phyloP scores from a whole-genome alignment of 345 rosid species.

The Arabidopsis thaliana region DNA sequence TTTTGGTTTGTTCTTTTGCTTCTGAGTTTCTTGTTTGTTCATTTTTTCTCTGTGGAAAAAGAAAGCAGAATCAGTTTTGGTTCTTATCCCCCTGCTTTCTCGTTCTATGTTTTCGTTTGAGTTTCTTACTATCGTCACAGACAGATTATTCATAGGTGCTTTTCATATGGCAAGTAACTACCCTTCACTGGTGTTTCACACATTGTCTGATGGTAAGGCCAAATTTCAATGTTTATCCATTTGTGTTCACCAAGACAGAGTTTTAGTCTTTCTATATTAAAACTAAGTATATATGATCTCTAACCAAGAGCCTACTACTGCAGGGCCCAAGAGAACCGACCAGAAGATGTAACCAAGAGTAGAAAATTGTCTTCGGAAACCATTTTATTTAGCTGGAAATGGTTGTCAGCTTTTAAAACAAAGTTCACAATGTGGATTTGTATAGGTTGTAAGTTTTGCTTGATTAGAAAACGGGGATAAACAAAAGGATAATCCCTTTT shows the following conservation, averaged over 20 bases:
- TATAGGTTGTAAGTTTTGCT: constrained; percentile 17
- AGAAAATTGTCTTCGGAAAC: constrained; percentile 4
- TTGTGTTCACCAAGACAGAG: constrained; percentile 3
- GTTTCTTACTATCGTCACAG: background rate
- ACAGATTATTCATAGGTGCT: constrained; percentile 1
- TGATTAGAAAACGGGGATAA: background rate
- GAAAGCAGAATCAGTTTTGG: background rate
- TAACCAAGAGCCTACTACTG: constrained; percentile 2
- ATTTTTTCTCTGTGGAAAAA: background rate
- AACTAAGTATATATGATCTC: background rate
- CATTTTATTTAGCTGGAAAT: constrained; percentile 4
- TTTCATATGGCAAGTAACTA: constrained; percentile 34
- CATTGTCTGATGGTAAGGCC: constrained; percentile 5
- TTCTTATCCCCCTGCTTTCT: constrained; percentile 3
- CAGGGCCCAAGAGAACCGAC: constrained; percentile 19
- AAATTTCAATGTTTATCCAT: background rate
- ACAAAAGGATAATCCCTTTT: background rate
- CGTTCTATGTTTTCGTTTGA: constrained; percentile 5
- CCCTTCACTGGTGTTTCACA: constrained; percentile 19
- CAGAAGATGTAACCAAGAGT: constrained; percentile 33
- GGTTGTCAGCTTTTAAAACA: constrained; percentile 15
- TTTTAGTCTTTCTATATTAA: background rate
- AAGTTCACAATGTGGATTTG: background rate
- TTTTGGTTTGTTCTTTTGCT: background rate
- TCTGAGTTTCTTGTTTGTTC: background rate